A percentile compares a stretch with the other conserved stretches of the same genome.
phyloP scores from a whole-genome alignment of 305 asterid species.

The Andrographis paniculata region DNA sequence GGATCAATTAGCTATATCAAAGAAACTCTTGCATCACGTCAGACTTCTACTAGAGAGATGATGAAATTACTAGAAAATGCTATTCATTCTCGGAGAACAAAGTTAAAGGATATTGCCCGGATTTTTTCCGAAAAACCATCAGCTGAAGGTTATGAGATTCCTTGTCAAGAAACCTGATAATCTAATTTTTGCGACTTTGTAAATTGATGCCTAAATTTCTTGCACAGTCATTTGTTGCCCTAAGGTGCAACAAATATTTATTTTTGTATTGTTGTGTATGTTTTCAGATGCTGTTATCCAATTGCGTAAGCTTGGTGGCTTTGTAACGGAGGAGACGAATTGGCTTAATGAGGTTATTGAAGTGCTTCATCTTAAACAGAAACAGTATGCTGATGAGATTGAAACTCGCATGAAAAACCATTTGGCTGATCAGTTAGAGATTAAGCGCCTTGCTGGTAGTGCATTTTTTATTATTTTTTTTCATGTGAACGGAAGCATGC shows the following conservation, averaged over 20 bases:
- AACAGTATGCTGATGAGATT: conserved; percentile 62
- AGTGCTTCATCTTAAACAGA: conserved; percentile 62
- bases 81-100: conserved; percentile 54
- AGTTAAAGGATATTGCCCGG: conserved; percentile 45
- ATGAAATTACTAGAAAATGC: conserved; percentile 70
- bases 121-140: conserved; percentile 50
- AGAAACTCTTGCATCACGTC: conserved; percentile 63
- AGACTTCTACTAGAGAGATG: conserved; percentile 56
- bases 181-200: conserved; percentile 12
- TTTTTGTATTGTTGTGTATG: conserved; percentile 14
- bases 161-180: conserved; percentile 16
- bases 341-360: conserved; percentile 47
- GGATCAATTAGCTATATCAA: conserved; percentile 38
- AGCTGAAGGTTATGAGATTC: conserved; percentile 55
- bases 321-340: conserved; percentile 63
- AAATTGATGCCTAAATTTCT: conserved; percentile 13
- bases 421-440: conserved; percentile 59
- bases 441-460: conserved; percentile 68
- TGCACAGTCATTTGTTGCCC: background rate
- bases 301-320: conserved; percentile 53
- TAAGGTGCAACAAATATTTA: conserved; percentile 10
- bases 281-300: conserved; percentile 52
- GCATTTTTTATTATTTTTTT: conserved; percentile 6
- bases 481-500: conserved; percentile 1
- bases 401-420: conserved; percentile 52